phyloP scores from a whole-genome alignment of 2,329 filamentous ascomycete genomes.

The Huntiella abstrusa region DNA sequence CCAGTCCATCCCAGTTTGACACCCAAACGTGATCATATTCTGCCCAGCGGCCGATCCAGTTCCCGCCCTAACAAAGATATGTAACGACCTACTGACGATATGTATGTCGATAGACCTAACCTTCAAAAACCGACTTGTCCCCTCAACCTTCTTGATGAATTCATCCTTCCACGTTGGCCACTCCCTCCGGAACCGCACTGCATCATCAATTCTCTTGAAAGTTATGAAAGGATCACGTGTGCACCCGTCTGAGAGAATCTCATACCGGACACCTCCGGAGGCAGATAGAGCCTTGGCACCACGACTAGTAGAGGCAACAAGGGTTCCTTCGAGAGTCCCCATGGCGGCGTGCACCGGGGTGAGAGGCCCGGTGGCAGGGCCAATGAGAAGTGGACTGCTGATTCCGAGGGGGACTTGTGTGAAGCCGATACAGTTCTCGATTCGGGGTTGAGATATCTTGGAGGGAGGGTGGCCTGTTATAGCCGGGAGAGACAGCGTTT shows the following conservation, averaged over 20 bases:
- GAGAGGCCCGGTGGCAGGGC: neutral
- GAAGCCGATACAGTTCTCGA: constrained; percentile 7
- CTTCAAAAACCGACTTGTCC: constrained; percentile 3
- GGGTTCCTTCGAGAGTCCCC: constrained; percentile 3
- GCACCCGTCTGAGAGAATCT: neutral
- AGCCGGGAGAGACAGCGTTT: no score
- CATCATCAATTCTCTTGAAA: neutral
- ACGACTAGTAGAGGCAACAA: neutral
- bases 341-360: neutral
- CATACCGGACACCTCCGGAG: neutral
- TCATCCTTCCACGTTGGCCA: neutral
- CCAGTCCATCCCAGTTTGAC: neutral
- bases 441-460: neutral
- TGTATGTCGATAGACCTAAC: neutral
- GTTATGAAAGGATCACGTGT: neutral
- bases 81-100: neutral
- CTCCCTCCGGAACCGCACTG: constrained; percentile 1
- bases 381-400: constrained; percentile 2
- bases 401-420: constrained; percentile 2
- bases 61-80: neutral
- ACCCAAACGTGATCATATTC: constrained; percentile 2
- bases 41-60: neutral
- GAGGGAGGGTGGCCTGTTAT: no score
- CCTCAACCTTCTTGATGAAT: constrained; percentile 1
- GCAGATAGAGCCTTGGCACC: constrained; percentile 5